A percentile compares a stretch with the other conserved stretches of the same genome.
These are phyloP conservation scores for Chalciporus pseudorubinellus DNA, from an alignment of 768 basidiomycete species.

Conservation along the genomic window DNA sequence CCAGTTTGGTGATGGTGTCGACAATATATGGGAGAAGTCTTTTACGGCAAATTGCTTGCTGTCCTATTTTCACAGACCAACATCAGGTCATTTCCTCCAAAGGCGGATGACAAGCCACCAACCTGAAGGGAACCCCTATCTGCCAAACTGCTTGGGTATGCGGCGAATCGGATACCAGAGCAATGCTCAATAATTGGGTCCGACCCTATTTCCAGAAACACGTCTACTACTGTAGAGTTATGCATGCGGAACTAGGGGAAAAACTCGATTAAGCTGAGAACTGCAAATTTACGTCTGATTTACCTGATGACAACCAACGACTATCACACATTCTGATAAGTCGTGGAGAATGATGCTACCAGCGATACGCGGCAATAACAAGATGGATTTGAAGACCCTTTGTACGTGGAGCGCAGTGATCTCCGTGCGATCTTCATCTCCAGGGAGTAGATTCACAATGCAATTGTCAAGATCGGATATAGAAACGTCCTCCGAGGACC, in stretches of 20 bases:
- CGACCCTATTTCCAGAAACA: conserved; percentile 65
- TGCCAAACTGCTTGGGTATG: conserved; percentile 49
- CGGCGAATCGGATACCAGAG: conserved; percentile 55
- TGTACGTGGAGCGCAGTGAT: conserved; percentile 37
- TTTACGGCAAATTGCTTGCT: conserved; percentile 54
- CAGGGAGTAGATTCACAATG: conserved; percentile 62
- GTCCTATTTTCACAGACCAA: conserved; percentile 15
- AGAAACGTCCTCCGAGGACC: conserved; percentile 46
- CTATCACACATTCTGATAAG: conserved; percentile 59
- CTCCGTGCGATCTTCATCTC: conserved; percentile 2
- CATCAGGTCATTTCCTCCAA: neutral
- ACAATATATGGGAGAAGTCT: conserved; percentile 82
- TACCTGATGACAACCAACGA: conserved; percentile 82
- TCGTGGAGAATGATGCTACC: conserved; percentile 77
- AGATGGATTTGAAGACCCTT: conserved; percentile 55
- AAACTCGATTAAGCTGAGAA: neutral
- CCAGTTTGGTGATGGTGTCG: conserved; percentile 81
- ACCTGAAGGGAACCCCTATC: conserved; percentile 9
- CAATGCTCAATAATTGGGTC: conserved; percentile 84
- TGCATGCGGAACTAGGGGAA: conserved; percentile 81
- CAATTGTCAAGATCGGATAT: conserved; percentile 68
- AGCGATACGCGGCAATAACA: conserved; percentile 61
- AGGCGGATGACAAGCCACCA: neutral
- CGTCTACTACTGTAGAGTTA: conserved; percentile 56
- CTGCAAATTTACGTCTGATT: neutral